Conservation (phyloP, 108 stramenopile genomes). For the Cyclostephanos tholiformis region DNA sequence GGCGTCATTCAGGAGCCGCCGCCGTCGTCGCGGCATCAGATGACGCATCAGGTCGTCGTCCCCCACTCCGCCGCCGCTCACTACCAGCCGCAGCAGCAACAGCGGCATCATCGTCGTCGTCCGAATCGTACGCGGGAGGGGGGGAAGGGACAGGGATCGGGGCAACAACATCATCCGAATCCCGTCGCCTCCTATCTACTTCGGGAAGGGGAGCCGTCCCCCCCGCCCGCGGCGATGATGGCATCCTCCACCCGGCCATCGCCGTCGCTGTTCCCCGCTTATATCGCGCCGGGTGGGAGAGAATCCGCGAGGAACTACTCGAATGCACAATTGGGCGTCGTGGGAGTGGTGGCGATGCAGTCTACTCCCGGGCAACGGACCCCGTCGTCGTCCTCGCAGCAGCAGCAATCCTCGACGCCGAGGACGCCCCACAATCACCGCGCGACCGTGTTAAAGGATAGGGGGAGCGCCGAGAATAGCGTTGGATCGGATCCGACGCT, state of each 20-base stretch:
- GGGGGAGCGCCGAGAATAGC: slow-evolving; percentile 47
- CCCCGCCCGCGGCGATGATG: too few relatives aligned
- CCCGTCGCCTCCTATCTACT: too few relatives aligned
- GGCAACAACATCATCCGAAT: too few relatives aligned
- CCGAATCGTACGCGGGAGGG: too few relatives aligned
- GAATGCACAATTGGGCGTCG: slow-evolving; percentile 24
- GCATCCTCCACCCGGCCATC: too few relatives aligned
- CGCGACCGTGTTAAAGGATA: slow-evolving; percentile 33
- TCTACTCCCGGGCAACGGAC: too few relatives aligned
- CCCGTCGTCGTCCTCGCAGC: neutral
- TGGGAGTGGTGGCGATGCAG: neutral
- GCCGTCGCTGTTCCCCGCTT: too few relatives aligned
- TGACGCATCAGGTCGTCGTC: too few relatives aligned
- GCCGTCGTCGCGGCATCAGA: neutral
- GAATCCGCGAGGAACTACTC: slow-evolving; percentile 15
- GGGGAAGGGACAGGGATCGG: too few relatives aligned
- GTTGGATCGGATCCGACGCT: slow-evolving; percentile 22
- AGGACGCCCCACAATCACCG: slow-evolving; percentile 21
- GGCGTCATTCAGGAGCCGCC: neutral
- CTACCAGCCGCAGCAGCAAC: neutral
- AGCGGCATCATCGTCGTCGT: neutral
- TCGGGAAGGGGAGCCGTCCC: too few relatives aligned
- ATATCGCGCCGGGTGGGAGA: too few relatives aligned
- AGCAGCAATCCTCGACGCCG: slow-evolving; percentile 9
- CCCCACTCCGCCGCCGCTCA: too few relatives aligned